phyloP scores from a whole-genome alignment of 306 rosid genomes.

The Chamaecrista fasciculata region DNA sequence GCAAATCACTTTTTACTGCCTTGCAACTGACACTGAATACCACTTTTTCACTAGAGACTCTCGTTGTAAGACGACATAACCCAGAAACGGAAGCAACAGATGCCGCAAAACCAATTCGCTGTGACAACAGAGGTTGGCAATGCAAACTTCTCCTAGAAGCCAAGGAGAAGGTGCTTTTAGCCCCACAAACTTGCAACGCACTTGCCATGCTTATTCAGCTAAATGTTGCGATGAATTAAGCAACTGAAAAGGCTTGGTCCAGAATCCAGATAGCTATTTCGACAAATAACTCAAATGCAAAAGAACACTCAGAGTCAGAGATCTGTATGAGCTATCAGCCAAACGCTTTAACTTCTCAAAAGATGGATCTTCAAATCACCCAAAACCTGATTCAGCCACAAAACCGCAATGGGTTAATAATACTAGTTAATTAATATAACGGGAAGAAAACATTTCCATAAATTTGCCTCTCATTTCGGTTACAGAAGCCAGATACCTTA shows the following conservation, averaged over 20 bases:
- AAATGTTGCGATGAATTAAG: not conserved
- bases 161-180: slow-evolving; percentile 26
- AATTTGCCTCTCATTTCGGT: not conserved
- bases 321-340: not conserved
- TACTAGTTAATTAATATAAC: not conserved
- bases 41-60: slow-evolving; percentile 26
- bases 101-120: slow-evolving; percentile 28
- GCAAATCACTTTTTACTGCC: slow-evolving; percentile 36
- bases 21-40: slow-evolving; percentile 43
- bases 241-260: not conserved
- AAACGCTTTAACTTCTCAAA: slow-evolving; percentile 17
- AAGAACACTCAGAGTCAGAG: not conserved
- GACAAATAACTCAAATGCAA: slow-evolving; percentile 37
- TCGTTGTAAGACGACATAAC: slow-evolving; percentile 16
- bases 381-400: not conserved
- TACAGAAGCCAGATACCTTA: slow-evolving; percentile 25
- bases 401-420: not conserved
- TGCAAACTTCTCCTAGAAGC: slow-evolving; percentile 26
- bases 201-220: slow-evolving; percentile 45
- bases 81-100: slow-evolving; percentile 26
- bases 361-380: slow-evolving; percentile 30
- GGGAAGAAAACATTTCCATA: not conserved
- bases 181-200: slow-evolving; percentile 45
- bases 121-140: slow-evolving; percentile 25
- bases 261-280: slow-evolving; percentile 32